These are phyloP conservation scores for Magnolia officinalis DNA, from an alignment of 164 flowering plant genomes.

Conservation along the genomic window DNA sequence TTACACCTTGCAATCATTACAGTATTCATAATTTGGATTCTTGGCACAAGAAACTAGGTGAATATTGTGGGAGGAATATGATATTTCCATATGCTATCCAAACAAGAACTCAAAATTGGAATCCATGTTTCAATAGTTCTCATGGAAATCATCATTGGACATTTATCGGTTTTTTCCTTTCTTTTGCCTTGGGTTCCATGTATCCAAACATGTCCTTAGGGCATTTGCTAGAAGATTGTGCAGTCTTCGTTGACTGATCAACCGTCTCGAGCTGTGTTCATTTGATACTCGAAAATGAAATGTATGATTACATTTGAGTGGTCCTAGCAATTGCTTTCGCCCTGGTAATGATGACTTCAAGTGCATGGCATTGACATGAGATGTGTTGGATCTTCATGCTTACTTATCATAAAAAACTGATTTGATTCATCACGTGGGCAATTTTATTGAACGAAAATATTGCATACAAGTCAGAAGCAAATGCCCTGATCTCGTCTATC, in stretches of 20 bases:
- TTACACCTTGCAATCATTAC: too few relatives aligned
- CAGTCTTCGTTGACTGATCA: background rate
- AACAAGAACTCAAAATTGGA: too few relatives aligned
- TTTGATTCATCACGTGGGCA: background rate
- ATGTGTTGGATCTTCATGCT: background rate
- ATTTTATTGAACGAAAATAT: background rate
- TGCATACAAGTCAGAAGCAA: background rate
- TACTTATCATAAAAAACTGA: background rate
- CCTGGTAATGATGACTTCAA: background rate
- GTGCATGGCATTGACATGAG: background rate
- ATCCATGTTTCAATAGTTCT: too few relatives aligned
- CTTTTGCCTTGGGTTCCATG: too few relatives aligned
- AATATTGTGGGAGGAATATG: too few relatives aligned
- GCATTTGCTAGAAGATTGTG: background rate
- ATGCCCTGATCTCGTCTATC: slow-evolving; percentile 8
- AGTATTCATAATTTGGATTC: too few relatives aligned
- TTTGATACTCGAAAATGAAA: background rate
- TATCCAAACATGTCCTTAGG: background rate
- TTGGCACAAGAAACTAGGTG: too few relatives aligned
- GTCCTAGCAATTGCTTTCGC: background rate
- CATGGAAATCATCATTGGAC: too few relatives aligned
- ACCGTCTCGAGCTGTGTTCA: background rate
- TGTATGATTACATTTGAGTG: background rate
- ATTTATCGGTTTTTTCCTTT: too few relatives aligned
- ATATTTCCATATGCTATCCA: too few relatives aligned